These are phyloP conservation scores for Mortierella sp. DNA, from an alignment of 371 early-diverging fungal species.

Conservation along the genomic window DNA sequence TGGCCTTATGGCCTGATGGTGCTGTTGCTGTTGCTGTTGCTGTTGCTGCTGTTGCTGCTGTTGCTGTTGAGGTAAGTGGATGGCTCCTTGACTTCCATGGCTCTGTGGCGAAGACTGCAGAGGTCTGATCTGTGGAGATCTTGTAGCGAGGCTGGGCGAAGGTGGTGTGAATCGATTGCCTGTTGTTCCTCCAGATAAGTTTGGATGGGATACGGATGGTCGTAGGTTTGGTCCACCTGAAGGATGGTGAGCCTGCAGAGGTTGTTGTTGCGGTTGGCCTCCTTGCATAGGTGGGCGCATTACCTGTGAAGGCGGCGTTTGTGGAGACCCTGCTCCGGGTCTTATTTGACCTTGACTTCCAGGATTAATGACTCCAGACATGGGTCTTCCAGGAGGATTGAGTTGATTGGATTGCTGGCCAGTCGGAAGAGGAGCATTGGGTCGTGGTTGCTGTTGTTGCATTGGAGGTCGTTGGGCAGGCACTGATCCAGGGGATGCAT, in stretches of 20 bases:
- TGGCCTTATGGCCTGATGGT: constrained; percentile 30
- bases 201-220: constrained; percentile 40
- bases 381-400: constrained; percentile 28
- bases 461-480: constrained; percentile 18
- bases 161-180: constrained; percentile 39
- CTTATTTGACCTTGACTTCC: constrained; percentile 30
- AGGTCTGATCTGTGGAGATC: constrained; percentile 49
- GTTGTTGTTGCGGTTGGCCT: constrained; percentile 15
- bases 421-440: constrained; percentile 19
- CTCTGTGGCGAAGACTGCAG: constrained; percentile 26
- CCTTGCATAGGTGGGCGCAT: constrained; percentile 28
- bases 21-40: constrained; percentile 22
- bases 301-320: constrained; percentile 23
- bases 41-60: constrained; percentile 28
- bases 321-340: constrained; percentile 29
- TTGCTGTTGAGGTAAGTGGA: constrained; percentile 5
- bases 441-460: constrained; percentile 26
- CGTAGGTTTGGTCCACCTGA: constrained; percentile 26
- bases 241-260: constrained; percentile 21
- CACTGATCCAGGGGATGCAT: neutral
- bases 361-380: constrained; percentile 11
- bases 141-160: constrained; percentile 24
- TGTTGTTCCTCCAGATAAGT: constrained; percentile 27
- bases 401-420: constrained; percentile 34
- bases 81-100: constrained; percentile 12